Evolutionary conservation across 257 asterid genomes (phyloP).

Genomic region (Fraxinus pennsylvanica): DNA sequence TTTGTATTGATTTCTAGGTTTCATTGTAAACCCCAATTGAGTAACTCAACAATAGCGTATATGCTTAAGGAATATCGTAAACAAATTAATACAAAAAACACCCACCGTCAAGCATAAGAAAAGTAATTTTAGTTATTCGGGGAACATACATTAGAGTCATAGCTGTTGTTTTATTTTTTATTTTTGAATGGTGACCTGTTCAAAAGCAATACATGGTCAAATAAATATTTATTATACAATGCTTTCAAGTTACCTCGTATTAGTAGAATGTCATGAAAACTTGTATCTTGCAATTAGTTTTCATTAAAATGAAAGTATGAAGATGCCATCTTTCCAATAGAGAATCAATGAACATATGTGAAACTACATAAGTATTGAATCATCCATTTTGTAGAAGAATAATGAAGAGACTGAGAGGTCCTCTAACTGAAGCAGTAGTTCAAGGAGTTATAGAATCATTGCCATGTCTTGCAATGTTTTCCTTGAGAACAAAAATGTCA

Average conservation of each 20-base stretch:
- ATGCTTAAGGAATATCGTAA: neutral
- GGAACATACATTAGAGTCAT: neutral
- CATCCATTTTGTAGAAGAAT: too few relatives aligned
- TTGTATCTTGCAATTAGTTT: neutral
- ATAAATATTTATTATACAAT: neutral
- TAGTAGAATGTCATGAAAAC: neutral
- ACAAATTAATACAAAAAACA: neutral
- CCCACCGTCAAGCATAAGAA: neutral
- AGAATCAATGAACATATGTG: too few relatives aligned
- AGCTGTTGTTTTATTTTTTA: too few relatives aligned
- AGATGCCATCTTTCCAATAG: neutral
- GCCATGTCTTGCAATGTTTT: too few relatives aligned
- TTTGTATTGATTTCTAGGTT: neutral
- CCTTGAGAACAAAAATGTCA: too few relatives aligned
- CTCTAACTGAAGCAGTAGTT: too few relatives aligned
- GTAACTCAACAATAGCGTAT: neutral
- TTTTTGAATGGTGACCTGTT: too few relatives aligned
- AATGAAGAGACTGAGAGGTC: too few relatives aligned
- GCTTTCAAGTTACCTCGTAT: slow-evolving; percentile 5
- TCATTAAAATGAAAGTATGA: slow-evolving; percentile 3
- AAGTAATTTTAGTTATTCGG: neutral
- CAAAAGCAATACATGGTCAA: neutral
- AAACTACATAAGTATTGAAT: too few relatives aligned
- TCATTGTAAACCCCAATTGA: neutral
- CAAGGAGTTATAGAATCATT: too few relatives aligned